Conservation (phyloP, 1,139 yeast genomes). For the Nakaseomyces uthaithaninus region DNA sequence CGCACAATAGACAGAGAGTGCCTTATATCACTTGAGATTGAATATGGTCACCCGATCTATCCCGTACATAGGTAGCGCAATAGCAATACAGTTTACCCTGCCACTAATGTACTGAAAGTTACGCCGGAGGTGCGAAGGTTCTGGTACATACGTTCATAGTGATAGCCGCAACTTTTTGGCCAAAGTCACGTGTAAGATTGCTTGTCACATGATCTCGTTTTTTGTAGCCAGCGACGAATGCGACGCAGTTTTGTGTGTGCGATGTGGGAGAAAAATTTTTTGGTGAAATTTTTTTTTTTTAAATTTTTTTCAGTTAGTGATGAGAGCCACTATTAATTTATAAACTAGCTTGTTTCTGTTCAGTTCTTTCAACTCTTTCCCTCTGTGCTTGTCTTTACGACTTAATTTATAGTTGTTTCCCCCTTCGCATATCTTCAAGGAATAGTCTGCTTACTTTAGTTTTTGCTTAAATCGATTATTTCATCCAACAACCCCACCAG, state of each 20-base stretch:
- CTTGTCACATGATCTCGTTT: not conserved
- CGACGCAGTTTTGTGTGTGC: not conserved
- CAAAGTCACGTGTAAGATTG: too few species aligned
- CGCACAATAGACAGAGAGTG: too few species aligned
- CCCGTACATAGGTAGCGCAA: too few species aligned
- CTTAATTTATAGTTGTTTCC: conserved; percentile 3
- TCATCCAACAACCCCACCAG: conserved; percentile 17
- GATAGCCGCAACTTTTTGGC: conserved; percentile 4
- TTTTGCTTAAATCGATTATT: conserved; percentile 34
- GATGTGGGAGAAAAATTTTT: not conserved
- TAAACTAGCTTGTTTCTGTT: not conserved
- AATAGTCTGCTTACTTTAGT: conserved; percentile 31
- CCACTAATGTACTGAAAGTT: not conserved
- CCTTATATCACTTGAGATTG: too few species aligned
- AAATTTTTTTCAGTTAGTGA: not conserved
- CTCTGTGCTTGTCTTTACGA: not conserved
- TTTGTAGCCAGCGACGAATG: conserved; percentile 3
- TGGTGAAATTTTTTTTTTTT: conserved; percentile 1
- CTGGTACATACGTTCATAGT: not conserved
- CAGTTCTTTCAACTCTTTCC: conserved; percentile 4
- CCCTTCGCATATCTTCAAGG: conserved; percentile 25
- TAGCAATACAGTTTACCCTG: not conserved
- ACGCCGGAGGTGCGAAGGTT: not conserved
- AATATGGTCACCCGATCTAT: too few species aligned
- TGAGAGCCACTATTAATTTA: not conserved